Conservation (phyloP, 495 filamentous ascomycete genomes). For the Penicillium daleae region DNA sequence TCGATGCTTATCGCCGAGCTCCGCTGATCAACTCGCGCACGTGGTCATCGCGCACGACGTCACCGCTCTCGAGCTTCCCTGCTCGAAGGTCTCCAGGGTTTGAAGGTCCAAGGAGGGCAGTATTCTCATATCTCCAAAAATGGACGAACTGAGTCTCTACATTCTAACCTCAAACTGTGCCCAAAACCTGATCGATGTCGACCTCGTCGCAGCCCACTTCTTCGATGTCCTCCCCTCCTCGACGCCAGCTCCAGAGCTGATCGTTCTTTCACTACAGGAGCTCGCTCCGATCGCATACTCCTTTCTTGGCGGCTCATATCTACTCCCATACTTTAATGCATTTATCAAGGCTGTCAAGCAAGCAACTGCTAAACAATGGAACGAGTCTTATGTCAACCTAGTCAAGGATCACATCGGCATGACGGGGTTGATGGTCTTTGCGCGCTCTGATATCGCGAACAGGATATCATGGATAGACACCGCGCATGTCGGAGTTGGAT, state of each 20-base stretch:
- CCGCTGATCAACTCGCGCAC: conserved; percentile 16
- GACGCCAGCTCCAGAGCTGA: conserved; percentile 63
- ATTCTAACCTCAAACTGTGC: conserved; percentile 92
- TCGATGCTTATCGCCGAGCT: conserved; percentile 8
- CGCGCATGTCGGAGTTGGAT: conserved; percentile 78
- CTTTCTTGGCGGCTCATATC: conserved; percentile 82
- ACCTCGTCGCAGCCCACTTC: conserved; percentile 70
- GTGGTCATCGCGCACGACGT: conserved; percentile 19
- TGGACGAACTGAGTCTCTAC: conserved; percentile 62
- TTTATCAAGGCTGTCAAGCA: conserved; percentile 70
- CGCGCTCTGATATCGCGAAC: conserved; percentile 55
- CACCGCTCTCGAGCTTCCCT: conserved; percentile 15
- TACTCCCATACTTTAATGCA: conserved; percentile 73
- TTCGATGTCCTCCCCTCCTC: conserved; percentile 65
- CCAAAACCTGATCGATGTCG: conserved; percentile 62
- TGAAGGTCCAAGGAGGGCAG: too few species aligned
- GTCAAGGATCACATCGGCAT: conserved; percentile 76
- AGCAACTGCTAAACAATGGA: conserved; percentile 55
- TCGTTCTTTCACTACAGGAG: conserved; percentile 85
- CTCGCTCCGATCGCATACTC: conserved; percentile 80
- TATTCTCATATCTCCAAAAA: conserved; percentile 23
- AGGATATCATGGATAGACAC: conserved; percentile 64
- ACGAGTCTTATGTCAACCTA: conserved; percentile 53
- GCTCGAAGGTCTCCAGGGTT: background rate
- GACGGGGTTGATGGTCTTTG: conserved; percentile 86